A percentile compares a stretch with the other conserved stretches of the same genome.
Conservation (phyloP, 768 basidiomycete genomes). For the Scleroderma bovista region DNA sequence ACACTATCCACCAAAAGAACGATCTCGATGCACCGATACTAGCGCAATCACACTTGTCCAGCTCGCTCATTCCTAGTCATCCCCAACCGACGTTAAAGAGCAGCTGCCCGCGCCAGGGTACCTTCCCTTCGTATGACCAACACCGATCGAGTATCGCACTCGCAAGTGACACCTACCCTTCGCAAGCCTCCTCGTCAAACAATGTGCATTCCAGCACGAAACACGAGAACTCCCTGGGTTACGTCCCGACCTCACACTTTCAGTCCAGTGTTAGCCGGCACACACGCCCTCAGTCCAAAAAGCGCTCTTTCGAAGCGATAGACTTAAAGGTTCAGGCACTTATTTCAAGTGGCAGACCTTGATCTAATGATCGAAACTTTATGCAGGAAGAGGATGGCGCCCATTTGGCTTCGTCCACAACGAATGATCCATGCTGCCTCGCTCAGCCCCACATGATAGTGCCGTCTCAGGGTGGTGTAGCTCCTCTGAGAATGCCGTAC, state of each 20-base stretch:
- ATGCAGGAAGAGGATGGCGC: slow-evolving; percentile 24
- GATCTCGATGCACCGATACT: slow-evolving; percentile 10
- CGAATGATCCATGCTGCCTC: slow-evolving; percentile 19
- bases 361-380: slow-evolving; percentile 17
- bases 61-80: slow-evolving; percentile 15
- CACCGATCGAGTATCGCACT: slow-evolving; percentile 27
- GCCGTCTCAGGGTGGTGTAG: slow-evolving; percentile 17
- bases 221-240: slow-evolving; percentile 14
- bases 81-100: slow-evolving; percentile 21
- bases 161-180: slow-evolving; percentile 28
- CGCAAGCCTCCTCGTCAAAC: slow-evolving; percentile 26
- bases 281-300: slow-evolving; percentile 23
- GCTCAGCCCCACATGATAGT: slow-evolving; percentile 19
- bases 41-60: slow-evolving; percentile 9
- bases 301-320: slow-evolving; percentile 28
- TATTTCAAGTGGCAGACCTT: slow-evolving; percentile 22
- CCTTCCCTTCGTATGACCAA: slow-evolving; percentile 21
- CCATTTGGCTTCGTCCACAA: slow-evolving; percentile 12
- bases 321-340: slow-evolving; percentile 29
- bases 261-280: slow-evolving; percentile 14
- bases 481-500: slow-evolving; percentile 13
- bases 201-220: slow-evolving; percentile 17
- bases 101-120: slow-evolving; percentile 6
- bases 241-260: slow-evolving; percentile 8
- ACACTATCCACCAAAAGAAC: slow-evolving; percentile 12